Evolutionary conservation across 176 grass and related monocot genomes (phyloP), one percentile per base, ranked within the genome.

Genomic region (Melocanna baccifera): DNA sequence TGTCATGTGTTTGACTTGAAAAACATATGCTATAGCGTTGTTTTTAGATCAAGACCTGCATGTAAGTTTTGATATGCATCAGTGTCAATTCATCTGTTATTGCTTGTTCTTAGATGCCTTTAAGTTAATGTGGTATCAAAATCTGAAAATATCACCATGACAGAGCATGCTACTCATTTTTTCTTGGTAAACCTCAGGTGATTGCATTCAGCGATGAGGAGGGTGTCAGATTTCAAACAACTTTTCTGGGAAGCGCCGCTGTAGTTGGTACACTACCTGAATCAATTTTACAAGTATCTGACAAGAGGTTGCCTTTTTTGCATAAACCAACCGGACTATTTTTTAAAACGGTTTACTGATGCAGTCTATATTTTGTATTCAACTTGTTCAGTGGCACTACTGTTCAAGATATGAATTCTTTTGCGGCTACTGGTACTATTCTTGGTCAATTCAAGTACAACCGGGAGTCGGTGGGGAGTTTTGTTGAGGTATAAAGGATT

Each of bases 161-260:
- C 3, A 34, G 20, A 32, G 13, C 52, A 42, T 37, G 15, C 1
- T 51, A 32, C 55, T 74, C n/a, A 72, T 29, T 42, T 82, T 67
- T 41, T 3, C 32, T 29, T 66, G 13, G 9, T 78, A 76, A 77
- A 47, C 39, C 19, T 76, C 78, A 98, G 96, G 89, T 98, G 8
- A 98, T 98, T 79, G 93, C 96, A 88, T 98, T 98, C 88, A 95
- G 96, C 26, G 93, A 98, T 45, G 96, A 98, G 86, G 96, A 98
- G 82, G 96, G 96, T 4, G 83, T 98, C 48, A 90, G 93, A 59
- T 98, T 98, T 73, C 96, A 98, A 56, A 92, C 93, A 39, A 98
- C 96, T 16, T 98, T 98, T 81, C 74, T 98, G 87, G 96, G 96
- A 85, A 98, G 96, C 87, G 96, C 91, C 45, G 96, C 96, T 87